phyloP scores from a whole-genome alignment of 352 stramenopile genomes.

The Phytopythium ostracodes region DNA sequence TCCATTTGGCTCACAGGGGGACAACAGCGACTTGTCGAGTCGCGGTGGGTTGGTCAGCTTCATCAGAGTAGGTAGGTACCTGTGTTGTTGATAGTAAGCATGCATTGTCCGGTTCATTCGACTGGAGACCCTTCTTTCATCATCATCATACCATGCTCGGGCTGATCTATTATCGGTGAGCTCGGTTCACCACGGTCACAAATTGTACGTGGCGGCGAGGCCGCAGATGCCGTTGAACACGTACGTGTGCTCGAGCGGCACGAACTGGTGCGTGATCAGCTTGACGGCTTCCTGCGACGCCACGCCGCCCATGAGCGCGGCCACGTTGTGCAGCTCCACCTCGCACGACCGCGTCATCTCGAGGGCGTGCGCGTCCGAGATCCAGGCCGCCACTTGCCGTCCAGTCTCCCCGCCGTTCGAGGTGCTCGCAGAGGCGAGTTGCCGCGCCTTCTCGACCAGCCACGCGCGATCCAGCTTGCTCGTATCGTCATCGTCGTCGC shows the following conservation, averaged over 20 bases:
- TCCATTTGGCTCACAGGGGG: too few species aligned
- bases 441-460: slow-evolving; percentile 50
- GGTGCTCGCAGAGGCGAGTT: slow-evolving; percentile 13
- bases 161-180: not conserved
- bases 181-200: slow-evolving; percentile 40
- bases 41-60: too few species aligned
- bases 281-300: slow-evolving; percentile 98
- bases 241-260: slow-evolving; percentile 96
- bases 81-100: not conserved
- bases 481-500: slow-evolving; percentile 19
- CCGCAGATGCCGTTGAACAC: slow-evolving; percentile 97
- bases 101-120: not conserved
- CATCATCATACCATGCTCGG: not conserved
- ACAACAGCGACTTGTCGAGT: too few species aligned
- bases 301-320: slow-evolving; percentile 94
- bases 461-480: slow-evolving; percentile 57
- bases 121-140: not conserved
- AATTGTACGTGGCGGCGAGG: slow-evolving; percentile 56
- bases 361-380: slow-evolving; percentile 71
- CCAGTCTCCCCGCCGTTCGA: slow-evolving; percentile 6
- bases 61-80: too few species aligned
- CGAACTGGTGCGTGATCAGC: slow-evolving; percentile 97
- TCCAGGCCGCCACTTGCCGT: slow-evolving; percentile 35
- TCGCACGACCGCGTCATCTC: slow-evolving; percentile 93
- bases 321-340: slow-evolving; percentile 92